Percentiles rank a stretch among this genome's conserved stretches.
These are phyloP conservation scores for Elaphomyces granulatus DNA, from an alignment of 495 filamentous ascomycete genomes.

Conservation along the genomic window DNA sequence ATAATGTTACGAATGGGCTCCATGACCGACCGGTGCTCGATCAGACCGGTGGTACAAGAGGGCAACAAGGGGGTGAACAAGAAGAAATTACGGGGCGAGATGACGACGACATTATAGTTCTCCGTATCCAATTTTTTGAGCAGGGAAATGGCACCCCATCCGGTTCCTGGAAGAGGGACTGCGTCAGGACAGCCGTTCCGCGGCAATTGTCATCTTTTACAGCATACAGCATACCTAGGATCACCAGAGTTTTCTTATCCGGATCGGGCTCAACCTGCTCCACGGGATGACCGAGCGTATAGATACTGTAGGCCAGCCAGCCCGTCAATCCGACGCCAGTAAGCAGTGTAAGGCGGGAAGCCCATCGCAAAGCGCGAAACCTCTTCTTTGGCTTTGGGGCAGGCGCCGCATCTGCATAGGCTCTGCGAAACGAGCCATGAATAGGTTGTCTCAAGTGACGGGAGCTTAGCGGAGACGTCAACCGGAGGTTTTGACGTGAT, in stretches of 20 bases:
- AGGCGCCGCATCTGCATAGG: conserved; percentile 27
- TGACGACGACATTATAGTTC: conserved; percentile 96
- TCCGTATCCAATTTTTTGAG: conserved; percentile 97
- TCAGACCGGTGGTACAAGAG: conserved; percentile 89
- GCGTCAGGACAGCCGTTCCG: not conserved
- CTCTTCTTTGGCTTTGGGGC: conserved; percentile 29
- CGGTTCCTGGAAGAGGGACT: conserved; percentile 47
- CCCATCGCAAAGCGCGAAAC: conserved; percentile 43
- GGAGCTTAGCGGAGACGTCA: too few relatives aligned
- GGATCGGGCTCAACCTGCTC: conserved; percentile 73
- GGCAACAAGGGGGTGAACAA: conserved; percentile 96
- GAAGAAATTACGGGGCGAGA: conserved; percentile 96
- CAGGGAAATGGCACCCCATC: conserved; percentile 92
- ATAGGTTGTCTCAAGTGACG: not conserved
- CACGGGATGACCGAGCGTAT: conserved; percentile 60
- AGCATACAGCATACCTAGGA: conserved; percentile 66
- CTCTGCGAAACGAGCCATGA: conserved; percentile 17
- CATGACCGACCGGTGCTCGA: conserved; percentile 99
- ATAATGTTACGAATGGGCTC: conserved; percentile 93
- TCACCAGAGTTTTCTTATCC: conserved; percentile 89
- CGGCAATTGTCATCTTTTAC: not conserved
- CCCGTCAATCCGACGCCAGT: conserved; percentile 50
- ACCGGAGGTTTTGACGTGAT: too few relatives aligned
- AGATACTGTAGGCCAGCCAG: conserved; percentile 68
- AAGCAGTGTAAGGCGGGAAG: conserved; percentile 66